Evolutionary conservation across 495 filamentous ascomycete species (phyloP).

Genomic region (Evansstolkia leycettana): DNA sequence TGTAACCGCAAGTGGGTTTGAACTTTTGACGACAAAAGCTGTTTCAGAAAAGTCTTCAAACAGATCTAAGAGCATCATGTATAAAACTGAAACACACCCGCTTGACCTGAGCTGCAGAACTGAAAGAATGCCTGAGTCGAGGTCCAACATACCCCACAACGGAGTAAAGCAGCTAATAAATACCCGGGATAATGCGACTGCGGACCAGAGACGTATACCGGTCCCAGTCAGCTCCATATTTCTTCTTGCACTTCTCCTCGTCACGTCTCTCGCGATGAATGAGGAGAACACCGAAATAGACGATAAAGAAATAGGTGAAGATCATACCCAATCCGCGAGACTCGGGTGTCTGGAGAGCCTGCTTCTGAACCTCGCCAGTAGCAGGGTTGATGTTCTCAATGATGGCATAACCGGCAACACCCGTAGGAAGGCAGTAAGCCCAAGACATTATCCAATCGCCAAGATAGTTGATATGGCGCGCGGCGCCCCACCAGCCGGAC

Average conservation of each 20-base stretch:
- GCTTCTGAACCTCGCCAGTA: conserved; percentile 40
- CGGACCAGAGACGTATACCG: conserved; percentile 74
- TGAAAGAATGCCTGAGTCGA: too few species aligned
- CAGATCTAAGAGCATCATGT: too few species aligned
- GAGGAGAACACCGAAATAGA: conserved; percentile 85
- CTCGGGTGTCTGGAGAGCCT: conserved; percentile 55
- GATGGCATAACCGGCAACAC: conserved; percentile 65
- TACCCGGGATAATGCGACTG: conserved; percentile 78
- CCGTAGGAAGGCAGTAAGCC: conserved; percentile 85
- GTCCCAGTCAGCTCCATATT: conserved; percentile 93
- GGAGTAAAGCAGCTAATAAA: conserved; percentile 49
- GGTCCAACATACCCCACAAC: too few species aligned
- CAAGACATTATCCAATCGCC: conserved; percentile 94
- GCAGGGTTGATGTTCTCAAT: conserved; percentile 29
- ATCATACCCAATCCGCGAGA: conserved; percentile 71
- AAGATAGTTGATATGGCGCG: conserved; percentile 94
- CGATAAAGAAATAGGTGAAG: conserved; percentile 88
- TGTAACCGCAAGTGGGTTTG: too few species aligned
- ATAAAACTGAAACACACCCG: too few species aligned
- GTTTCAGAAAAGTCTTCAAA: too few species aligned
- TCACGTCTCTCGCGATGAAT: conserved; percentile 86
- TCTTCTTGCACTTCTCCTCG: conserved; percentile 81
- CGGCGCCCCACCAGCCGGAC: conserved; percentile 89
- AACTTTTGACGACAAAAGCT: too few species aligned
- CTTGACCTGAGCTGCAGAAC: too few species aligned